Conservation (phyloP, 2,329 filamentous ascomycete genomes). For the Sphaerulina vaccinii region DNA sequence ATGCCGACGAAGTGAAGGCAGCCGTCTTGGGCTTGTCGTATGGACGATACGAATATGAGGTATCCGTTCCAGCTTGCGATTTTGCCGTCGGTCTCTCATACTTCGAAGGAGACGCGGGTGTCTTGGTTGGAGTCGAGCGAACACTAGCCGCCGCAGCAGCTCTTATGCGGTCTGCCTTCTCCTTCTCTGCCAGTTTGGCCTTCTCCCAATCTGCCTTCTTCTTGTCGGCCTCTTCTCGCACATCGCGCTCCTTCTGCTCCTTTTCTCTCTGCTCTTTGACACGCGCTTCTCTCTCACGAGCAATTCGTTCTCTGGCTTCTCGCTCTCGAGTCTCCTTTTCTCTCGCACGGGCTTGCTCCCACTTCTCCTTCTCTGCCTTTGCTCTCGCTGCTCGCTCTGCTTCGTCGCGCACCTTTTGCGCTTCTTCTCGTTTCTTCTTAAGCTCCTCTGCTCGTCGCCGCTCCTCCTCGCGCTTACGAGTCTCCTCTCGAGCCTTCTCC, state of each 20-base stretch:
- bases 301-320: slow-evolving; percentile 48
- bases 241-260: slow-evolving; percentile 40
- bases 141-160: slow-evolving; percentile 35
- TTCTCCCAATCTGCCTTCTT: slow-evolving; percentile 42
- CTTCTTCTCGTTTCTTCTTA: slow-evolving; percentile 58
- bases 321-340: slow-evolving; percentile 51
- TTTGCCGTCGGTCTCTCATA: slow-evolving; percentile 54
- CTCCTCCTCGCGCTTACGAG: slow-evolving; percentile 62
- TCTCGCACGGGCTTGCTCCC: slow-evolving; percentile 50
- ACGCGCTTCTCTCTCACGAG: slow-evolving; percentile 36
- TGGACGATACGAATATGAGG: slow-evolving; percentile 48
- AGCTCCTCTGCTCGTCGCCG: slow-evolving; percentile 58
- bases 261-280: slow-evolving; percentile 44
- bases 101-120: slow-evolving; percentile 26
- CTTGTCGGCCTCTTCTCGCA: slow-evolving; percentile 42
- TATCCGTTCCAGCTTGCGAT: slow-evolving; percentile 61
- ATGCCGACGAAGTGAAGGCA: slow-evolving; percentile 44
- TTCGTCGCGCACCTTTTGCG: slow-evolving; percentile 51
- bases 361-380: slow-evolving; percentile 52
- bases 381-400: slow-evolving; percentile 46
- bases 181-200: slow-evolving; percentile 24
- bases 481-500: slow-evolving; percentile 70
- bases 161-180: slow-evolving; percentile 27
- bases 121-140: slow-evolving; percentile 21
- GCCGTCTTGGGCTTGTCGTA: slow-evolving; percentile 44